These are phyloP conservation scores for Graphium sp. DNA, from an alignment of 2,329 filamentous ascomycete genomes.

Conservation along the genomic window DNA sequence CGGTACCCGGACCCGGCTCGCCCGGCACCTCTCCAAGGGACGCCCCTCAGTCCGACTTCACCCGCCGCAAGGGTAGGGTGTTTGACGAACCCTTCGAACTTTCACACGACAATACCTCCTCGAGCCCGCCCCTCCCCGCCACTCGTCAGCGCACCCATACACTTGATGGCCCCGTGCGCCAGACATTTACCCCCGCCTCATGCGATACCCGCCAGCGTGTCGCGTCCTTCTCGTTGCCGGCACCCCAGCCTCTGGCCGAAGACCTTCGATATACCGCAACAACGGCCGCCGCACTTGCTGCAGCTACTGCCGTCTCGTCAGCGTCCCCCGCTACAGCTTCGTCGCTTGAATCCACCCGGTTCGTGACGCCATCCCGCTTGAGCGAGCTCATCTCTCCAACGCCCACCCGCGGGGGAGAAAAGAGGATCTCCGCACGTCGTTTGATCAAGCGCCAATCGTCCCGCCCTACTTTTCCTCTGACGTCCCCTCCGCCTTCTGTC, in stretches of 20 bases:
- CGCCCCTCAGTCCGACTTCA: constrained; percentile 12
- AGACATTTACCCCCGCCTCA: constrained; percentile 17
- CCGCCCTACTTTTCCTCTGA: constrained; percentile 39
- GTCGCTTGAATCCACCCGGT: too few relatives aligned
- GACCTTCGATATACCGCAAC: constrained; percentile 23
- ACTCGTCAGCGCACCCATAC: constrained; percentile 36
- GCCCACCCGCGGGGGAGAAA: constrained; percentile 18
- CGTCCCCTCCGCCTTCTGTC: constrained; percentile 35
- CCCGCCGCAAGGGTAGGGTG: constrained; percentile 39
- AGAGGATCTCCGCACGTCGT: constrained; percentile 28
- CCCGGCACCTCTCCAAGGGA: constrained; percentile 13
- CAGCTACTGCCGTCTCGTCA: too few relatives aligned
- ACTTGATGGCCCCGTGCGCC: constrained; percentile 36
- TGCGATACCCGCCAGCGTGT: constrained; percentile 44
- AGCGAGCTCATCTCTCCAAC: constrained; percentile 8
- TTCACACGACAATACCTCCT: constrained; percentile 27
- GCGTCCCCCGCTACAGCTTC: constrained; percentile 23
- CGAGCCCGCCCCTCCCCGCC: constrained; percentile 15
- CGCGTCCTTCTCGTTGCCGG: constrained; percentile 51
- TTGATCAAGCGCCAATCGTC: constrained; percentile 37
- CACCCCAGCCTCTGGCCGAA: constrained; percentile 32
- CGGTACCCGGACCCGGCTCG: constrained; percentile 7
- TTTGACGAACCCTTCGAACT: constrained; percentile 39
- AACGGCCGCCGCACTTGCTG: too few relatives aligned
- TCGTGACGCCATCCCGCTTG: too few relatives aligned